Evolutionary conservation across 1,284 basidiomycete genomes (phyloP).

Genomic region (Austropuccinia psidii): DNA sequence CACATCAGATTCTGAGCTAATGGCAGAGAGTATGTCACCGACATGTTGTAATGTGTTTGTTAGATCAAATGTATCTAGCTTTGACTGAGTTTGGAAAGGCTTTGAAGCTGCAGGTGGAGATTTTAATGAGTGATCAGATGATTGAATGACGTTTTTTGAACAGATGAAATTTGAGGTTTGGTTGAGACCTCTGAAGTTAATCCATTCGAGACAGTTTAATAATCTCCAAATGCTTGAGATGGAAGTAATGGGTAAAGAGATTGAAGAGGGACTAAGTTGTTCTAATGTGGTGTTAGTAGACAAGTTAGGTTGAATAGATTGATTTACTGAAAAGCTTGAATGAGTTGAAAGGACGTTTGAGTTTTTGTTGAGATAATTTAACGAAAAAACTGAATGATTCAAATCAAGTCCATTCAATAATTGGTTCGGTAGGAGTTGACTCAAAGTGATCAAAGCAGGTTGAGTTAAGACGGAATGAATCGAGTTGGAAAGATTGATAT

Average conservation of each 20-base stretch:
- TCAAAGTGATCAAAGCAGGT: slow-evolving; percentile 19
- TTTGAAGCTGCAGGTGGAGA: not conserved
- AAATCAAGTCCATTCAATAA: slow-evolving; percentile 21
- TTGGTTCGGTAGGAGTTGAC: slow-evolving; percentile 21
- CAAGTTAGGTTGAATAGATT: not conserved
- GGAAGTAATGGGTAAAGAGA: slow-evolving; percentile 31
- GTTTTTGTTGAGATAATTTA: not conserved
- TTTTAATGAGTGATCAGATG: not conserved
- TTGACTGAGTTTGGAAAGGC: not conserved
- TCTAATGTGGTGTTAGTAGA: slow-evolving; percentile 27
- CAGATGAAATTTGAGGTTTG: not conserved
- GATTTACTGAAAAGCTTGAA: not conserved
- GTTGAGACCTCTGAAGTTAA: slow-evolving; percentile 24
- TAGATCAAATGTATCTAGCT: slow-evolving; percentile 24
- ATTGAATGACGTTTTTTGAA: not conserved
- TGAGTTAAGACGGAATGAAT: slow-evolving; percentile 30
- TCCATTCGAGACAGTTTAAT: slow-evolving; percentile 31
- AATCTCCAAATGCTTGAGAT: slow-evolving; percentile 35
- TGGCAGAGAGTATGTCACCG: slow-evolving; percentile 24
- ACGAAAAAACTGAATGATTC: slow-evolving; percentile 2
- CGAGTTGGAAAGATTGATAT: not conserved
- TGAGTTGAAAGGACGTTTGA: not conserved
- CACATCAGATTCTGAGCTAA: slow-evolving; percentile 24
- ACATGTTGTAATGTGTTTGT: slow-evolving; percentile 31
- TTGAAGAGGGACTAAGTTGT: slow-evolving; percentile 34